Evolutionary conservation across 2,329 filamentous ascomycete genomes (phyloP), one percentile per base, ranked within the genome.

Genomic region (Arthrocladium fulminans): DNA sequence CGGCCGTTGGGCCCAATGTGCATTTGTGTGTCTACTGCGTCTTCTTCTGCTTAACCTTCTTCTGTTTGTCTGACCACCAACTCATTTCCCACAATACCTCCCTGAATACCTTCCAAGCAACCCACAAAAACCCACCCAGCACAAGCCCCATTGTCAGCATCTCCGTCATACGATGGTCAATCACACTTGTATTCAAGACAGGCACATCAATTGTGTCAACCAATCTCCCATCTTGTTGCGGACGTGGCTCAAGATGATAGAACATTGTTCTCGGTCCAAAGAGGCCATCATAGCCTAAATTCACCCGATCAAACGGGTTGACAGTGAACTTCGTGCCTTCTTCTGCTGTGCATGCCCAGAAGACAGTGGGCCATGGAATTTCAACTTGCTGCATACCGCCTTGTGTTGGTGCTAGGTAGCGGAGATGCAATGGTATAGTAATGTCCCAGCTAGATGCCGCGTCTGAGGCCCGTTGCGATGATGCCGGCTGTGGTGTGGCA

Each of bases 271-370:
- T 75, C 1, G 79, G 75, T 1, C 77, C 79, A 63, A 96, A 96
- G 7, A 94, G 66, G 0, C 75, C 78, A 55, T 96, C 90, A 63
- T 89, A 96, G 1, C 88, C 89, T n/a, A 96, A 60, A 60, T 87
- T 79, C n/a, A 75, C 70, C 4, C 86, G 74, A 63, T 96, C 89
- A 65, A 97, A 97, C 0, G 90, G 90, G 60, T 85, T 95, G 3
- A 74, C 76, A 0, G 76, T 66, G 66, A 90, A 86, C 59, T 86
- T 83, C 1, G 74, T 74, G 10, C 54, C 57, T 27, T 68, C 66
- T 30, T 70, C 64, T 0, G 82, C 77, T 6, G 77, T 73, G 61
- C 90, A 97, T 0, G 88, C 88, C 89, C 89, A 96, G 70, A 96
- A 96, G 0, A 96, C 77, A 0, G 79, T 77, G 0, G 90, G 90